Evolutionary conservation across 2,329 filamentous ascomycete species (phyloP).

Genomic region (Alternaria sp.): DNA sequence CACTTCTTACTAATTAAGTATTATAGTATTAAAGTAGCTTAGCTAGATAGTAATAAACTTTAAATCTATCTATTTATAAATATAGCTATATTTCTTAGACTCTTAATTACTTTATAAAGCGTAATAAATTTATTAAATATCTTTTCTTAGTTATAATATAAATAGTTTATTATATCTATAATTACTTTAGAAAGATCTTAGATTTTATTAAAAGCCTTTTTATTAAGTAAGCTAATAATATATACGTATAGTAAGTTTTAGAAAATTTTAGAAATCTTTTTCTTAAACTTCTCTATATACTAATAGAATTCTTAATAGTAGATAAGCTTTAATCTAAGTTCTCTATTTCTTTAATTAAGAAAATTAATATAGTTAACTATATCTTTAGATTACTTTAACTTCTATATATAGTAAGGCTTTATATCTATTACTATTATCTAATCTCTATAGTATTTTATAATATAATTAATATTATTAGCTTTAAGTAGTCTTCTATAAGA

Average conservation of each 20-base stretch:
- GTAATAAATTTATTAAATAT: constrained; percentile 17
- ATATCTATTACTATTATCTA: constrained; percentile 17
- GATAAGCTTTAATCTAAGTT: constrained; percentile 17
- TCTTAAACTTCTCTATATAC: constrained; percentile 12
- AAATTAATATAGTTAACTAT: constrained; percentile 10
- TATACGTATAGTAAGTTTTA: constrained; percentile 18
- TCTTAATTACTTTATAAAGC: constrained; percentile 12
- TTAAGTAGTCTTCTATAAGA: constrained; percentile 5
- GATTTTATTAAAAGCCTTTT: constrained; percentile 13
- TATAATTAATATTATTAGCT: constrained; percentile 18
- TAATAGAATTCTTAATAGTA: constrained; percentile 19
- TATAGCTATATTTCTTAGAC: background rate
- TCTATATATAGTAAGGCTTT: constrained; percentile 12
- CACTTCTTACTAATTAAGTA: constrained; percentile 7
- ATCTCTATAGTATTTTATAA: constrained; percentile 16
- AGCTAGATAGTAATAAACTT: background rate
- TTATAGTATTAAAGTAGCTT: constrained; percentile 3
- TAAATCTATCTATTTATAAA: constrained; percentile 8
- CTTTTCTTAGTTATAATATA: constrained; percentile 1
- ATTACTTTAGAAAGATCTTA: constrained; percentile 7
- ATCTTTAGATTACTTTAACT: constrained; percentile 14
- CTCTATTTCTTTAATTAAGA: constrained; percentile 11
- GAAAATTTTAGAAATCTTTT: constrained; percentile 7
- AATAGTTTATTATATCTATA: constrained; percentile 6
- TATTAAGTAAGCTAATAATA: constrained; percentile 14